Conservation (phyloP, 129 eudicot species). For the Lactuca saligna region DNA sequence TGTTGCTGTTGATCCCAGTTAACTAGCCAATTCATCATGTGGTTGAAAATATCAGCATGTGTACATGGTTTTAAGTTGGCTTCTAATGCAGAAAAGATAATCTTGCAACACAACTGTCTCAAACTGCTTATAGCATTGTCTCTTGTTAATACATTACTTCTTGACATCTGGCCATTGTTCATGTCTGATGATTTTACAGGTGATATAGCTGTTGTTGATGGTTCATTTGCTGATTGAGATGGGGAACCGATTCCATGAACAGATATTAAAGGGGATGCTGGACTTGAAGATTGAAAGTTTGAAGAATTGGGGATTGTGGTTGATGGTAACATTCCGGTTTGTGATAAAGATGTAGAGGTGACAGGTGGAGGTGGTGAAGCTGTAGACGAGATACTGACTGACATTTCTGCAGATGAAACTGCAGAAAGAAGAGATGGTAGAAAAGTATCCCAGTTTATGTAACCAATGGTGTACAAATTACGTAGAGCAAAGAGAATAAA, state of each 20-base stretch:
- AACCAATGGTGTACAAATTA: constrained; percentile 69
- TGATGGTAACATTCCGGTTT: constrained; percentile 66
- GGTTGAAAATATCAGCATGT: constrained; percentile 77
- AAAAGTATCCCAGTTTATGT: constrained; percentile 87
- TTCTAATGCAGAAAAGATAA: constrained; percentile 66
- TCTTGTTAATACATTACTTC: constrained; percentile 42
- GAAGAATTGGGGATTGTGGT: constrained; percentile 50
- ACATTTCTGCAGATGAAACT: constrained; percentile 76
- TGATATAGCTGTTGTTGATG: constrained; percentile 56
- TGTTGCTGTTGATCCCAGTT: constrained; percentile 92
- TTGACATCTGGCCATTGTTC: constrained; percentile 49
- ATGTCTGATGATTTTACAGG: constrained; percentile 70
- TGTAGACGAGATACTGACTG: constrained; percentile 50
- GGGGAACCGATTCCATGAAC: constrained; percentile 96
- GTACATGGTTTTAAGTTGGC: constrained; percentile 83
- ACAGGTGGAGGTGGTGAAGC: constrained; percentile 51
- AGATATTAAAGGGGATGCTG: constrained; percentile 86
- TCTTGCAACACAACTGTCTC: constrained; percentile 91
- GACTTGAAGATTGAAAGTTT: constrained; percentile 74
- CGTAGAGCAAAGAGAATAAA: constrained; percentile 87
- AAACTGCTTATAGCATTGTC: constrained; percentile 84
- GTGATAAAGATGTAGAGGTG: constrained; percentile 61
- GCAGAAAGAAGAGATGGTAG: constrained; percentile 92
- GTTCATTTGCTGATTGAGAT: constrained; percentile 81
- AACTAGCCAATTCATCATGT: constrained; percentile 89